A percentile compares a stretch with the other conserved stretches of the same genome.
phyloP scores from a whole-genome alignment of 257 asterid species.

The Verbena officinalis region DNA sequence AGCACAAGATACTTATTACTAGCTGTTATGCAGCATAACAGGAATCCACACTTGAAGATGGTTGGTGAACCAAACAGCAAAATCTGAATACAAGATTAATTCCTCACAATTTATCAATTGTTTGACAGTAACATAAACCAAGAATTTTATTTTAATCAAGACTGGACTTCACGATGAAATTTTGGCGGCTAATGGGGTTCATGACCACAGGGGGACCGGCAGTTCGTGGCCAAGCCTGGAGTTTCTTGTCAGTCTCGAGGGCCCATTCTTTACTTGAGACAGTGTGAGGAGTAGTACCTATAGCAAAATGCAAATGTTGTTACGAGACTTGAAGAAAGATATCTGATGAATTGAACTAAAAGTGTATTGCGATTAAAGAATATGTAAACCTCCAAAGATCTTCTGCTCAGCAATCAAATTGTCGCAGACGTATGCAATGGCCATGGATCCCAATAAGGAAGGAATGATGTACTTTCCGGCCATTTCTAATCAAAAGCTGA shows the following conservation, averaged over 20 bases:
- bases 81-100: constrained; percentile 6
- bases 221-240: constrained; percentile 98
- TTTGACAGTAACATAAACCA: constrained; percentile 1
- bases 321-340: not conserved
- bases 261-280: constrained; percentile 68
- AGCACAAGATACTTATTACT: constrained; percentile 14
- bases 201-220: constrained; percentile 98
- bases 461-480: constrained; percentile 32
- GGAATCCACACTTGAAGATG: constrained; percentile 1
- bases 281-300: constrained; percentile 78
- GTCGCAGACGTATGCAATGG: constrained; percentile 36
- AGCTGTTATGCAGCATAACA: constrained; percentile 13
- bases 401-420: constrained; percentile 37
- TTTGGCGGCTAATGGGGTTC: constrained; percentile 98
- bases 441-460: constrained; percentile 31
- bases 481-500: constrained; percentile 34
- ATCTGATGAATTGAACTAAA: not conserved
- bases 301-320: constrained; percentile 1
- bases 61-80: constrained; percentile 16
- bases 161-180: constrained; percentile 73
- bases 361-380: not conserved
- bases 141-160: constrained; percentile 41
- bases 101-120: not conserved
- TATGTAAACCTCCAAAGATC: constrained; percentile 45
- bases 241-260: constrained; percentile 84